Evolutionary conservation across 2,329 filamentous ascomycete species (phyloP).

Genomic region (Paecilomyces sp.): DNA sequence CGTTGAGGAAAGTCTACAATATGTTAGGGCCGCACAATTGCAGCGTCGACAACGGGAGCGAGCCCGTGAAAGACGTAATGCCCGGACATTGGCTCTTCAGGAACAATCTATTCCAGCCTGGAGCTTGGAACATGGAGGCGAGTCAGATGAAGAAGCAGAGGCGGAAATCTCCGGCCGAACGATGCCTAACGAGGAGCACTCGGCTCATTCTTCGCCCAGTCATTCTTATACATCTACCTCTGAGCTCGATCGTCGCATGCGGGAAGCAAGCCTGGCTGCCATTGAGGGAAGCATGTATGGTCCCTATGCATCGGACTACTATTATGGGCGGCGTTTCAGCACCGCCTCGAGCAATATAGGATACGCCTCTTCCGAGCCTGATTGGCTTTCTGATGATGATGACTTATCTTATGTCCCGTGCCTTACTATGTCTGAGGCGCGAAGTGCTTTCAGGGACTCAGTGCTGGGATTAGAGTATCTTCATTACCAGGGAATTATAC

Average conservation of each 20-base stretch:
- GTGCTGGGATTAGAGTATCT: constrained; percentile 90
- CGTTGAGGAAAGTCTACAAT: constrained; percentile 36
- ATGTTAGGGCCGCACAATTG: constrained; percentile 30
- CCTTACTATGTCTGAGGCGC: constrained; percentile 77
- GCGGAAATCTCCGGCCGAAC: constrained; percentile 20
- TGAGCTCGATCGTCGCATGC: constrained; percentile 18
- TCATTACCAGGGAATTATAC: constrained; percentile 77
- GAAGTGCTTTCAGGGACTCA: constrained; percentile 83
- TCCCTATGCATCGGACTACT: constrained; percentile 53
- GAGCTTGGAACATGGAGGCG: constrained; percentile 75
- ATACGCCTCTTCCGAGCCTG: constrained; percentile 36
- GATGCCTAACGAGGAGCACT: constrained; percentile 40
- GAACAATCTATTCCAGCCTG: constrained; percentile 58
- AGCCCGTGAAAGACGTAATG: constrained; percentile 53
- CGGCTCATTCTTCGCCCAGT: constrained; percentile 48
- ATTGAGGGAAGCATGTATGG: constrained; percentile 75
- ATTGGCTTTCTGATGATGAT: constrained; percentile 53
- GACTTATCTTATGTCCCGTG: constrained; percentile 91
- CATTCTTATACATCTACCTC: constrained; percentile 48
- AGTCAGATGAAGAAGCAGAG: constrained; percentile 45
- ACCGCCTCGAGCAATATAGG: constrained; percentile 61
- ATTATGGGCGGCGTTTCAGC: constrained; percentile 67
- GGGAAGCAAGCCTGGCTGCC: constrained; percentile 38
- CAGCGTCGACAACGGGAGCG: constrained; percentile 43
- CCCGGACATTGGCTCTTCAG: constrained; percentile 50